Base-by-base conservation (phyloP, 1,284 basidiomycete species). In the Exobasidium cylindrosporum region DNA sequence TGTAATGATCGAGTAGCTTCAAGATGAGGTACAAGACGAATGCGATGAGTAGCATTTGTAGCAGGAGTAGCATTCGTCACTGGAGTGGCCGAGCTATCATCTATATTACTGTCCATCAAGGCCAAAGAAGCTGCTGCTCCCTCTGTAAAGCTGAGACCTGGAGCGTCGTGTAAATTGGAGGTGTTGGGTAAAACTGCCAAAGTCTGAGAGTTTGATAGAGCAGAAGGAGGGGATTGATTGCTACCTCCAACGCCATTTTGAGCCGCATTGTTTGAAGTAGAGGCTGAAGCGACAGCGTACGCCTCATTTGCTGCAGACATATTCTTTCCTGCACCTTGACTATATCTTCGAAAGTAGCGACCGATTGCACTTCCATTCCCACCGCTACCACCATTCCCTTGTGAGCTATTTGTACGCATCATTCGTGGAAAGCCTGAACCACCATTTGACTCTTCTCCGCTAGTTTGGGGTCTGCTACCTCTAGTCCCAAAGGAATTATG, bases 1-100 rank as follows among this genome's bases (percentile, higher is more conserved):
- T 90, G 87, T 14, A 97, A 86, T 0, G 91, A 91, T 55, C 92
- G 87, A 17, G 90, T 87, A 13, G 88, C 88, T 78, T 97, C 93
- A 73, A 97, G 88, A 78, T 96, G 91, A 3, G 94, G 95, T 1
- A 97, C 94, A 60, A 97, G 88, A 11, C 94, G 89, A 54, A 87
- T 83, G 4, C 84, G 83, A 65, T 84, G 82, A 31, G 47, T 50
- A 17, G 10, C 46, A 71, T 63, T 14, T 60, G 58, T 31, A 7
- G 26, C 24, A 46, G 46, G 61, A 17, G 68, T 44, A 4, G 60
- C 54, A n/a, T 57, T 43, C 11, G 45, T 2, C 17, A 55, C 17
- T n/a, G 11, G 11, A 17, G 55, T 29, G 17, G 31, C 31, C 1
- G 55, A 26, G 2, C 57, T 11, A 2, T 63, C n/a, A 3, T 47